A percentile compares a stretch with the other conserved stretches of the same genome.
Evolutionary conservation across 805 yeast species (phyloP).

Genomic region (Candida coquimbonensis): DNA sequence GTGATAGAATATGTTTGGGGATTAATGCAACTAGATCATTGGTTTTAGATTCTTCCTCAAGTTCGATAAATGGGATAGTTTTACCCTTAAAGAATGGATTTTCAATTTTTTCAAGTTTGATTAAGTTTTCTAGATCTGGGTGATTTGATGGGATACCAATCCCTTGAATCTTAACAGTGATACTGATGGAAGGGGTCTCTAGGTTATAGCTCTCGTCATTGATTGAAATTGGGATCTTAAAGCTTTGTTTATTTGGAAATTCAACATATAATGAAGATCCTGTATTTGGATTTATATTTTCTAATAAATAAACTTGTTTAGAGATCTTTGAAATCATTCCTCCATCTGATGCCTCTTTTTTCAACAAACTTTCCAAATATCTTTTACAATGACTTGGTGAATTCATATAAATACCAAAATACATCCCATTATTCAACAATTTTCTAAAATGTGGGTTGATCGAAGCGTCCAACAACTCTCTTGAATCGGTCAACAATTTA

Average conservation of each 20-base stretch:
- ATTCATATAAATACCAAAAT: conserved; percentile 14
- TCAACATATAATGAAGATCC: conserved; percentile 2
- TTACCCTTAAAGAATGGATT: conserved; percentile 5
- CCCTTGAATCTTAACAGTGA: conserved; percentile 11
- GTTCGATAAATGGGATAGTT: conserved; percentile 2
- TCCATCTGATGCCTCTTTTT: neutral
- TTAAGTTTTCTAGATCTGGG: conserved; percentile 2
- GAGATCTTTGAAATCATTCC: neutral
- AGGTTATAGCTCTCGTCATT: conserved; percentile 3
- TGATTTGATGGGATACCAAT: conserved; percentile 17
- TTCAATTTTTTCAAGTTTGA: neutral
- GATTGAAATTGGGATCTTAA: conserved; percentile 9
- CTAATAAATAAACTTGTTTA: conserved; percentile 1
- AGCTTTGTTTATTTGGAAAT: neutral
- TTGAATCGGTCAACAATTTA: conserved; percentile 10
- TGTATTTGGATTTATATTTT: neutral
- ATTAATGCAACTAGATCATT: conserved; percentile 11
- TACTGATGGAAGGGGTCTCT: conserved; percentile 11
- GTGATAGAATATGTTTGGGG: conserved; percentile 17
- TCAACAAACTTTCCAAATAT: neutral
- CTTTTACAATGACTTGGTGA: conserved; percentile 5
- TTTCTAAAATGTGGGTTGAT: conserved; percentile 12
- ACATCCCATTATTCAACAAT: conserved; percentile 16
- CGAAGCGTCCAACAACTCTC: neutral
- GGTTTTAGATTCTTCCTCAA: neutral